Percentiles rank a stretch among this genome's conserved stretches.
phyloP scores from a whole-genome alignment of 305 asterid genomes.

The Withania somnifera region DNA sequence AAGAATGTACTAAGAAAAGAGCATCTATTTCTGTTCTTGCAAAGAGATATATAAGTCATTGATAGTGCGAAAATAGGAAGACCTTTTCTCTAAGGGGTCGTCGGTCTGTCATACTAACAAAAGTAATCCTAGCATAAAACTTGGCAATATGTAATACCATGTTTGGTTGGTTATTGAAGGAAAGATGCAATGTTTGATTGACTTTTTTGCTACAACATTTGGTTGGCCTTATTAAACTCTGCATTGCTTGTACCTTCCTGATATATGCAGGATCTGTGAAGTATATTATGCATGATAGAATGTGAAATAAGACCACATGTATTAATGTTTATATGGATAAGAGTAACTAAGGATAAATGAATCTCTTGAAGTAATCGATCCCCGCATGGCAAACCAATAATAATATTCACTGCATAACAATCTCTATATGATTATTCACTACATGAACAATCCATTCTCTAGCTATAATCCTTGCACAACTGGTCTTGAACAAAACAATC shows the following conservation, averaged over 20 bases:
- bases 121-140: background rate
- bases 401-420: background rate
- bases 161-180: background rate
- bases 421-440: background rate
- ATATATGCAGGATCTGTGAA: background rate
- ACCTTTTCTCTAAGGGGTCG: background rate
- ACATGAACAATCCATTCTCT: background rate
- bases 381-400: background rate
- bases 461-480: background rate
- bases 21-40: background rate
- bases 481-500: background rate
- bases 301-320: background rate
- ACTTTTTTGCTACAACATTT: too few relatives aligned
- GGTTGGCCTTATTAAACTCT: too few relatives aligned
- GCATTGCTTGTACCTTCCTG: background rate
- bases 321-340: background rate
- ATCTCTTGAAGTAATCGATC: background rate
- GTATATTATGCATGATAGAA: background rate
- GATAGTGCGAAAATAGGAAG: background rate
- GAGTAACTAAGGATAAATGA: background rate
- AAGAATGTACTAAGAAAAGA: background rate
- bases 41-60: background rate
- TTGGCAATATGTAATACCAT: background rate
- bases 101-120: background rate
- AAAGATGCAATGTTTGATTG: background rate